Percentiles rank a stretch among this genome's conserved stretches.
phyloP scores from a whole-genome alignment of 176 grass and related monocot genomes.

The Puya raimondii region DNA sequence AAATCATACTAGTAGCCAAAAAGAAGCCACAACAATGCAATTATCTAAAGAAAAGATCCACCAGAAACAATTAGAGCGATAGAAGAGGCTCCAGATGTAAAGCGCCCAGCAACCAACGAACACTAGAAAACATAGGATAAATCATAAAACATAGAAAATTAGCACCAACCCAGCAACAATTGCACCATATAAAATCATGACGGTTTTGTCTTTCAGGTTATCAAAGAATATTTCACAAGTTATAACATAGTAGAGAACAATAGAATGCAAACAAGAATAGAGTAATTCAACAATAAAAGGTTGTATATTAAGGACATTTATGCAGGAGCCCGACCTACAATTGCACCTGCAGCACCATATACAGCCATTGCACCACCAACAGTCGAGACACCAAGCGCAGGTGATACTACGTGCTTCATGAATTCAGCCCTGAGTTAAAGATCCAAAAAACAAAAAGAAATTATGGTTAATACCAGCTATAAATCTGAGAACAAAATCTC shows the following conservation, averaged over 20 bases:
- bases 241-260: too few relatives aligned
- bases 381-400: slow-evolving; percentile 80
- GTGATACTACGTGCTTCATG: too few relatives aligned
- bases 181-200: too few relatives aligned
- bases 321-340: slow-evolving; percentile 48
- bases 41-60: slow-evolving; percentile 65
- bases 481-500: not conserved
- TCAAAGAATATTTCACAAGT: too few relatives aligned
- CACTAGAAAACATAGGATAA: slow-evolving; percentile 34
- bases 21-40: slow-evolving; percentile 81
- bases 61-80: slow-evolving; percentile 63
- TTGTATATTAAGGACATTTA: not conserved
- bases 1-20: slow-evolving; percentile 58
- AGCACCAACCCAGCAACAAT: too few relatives aligned
- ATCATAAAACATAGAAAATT: not conserved
- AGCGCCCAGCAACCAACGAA: slow-evolving; percentile 72
- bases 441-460: too few relatives aligned
- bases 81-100: slow-evolving; percentile 62
- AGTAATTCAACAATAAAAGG: slow-evolving; percentile 5
- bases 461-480: not conserved
- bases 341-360: slow-evolving; percentile 92
- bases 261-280: too few relatives aligned
- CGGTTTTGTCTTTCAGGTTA: too few relatives aligned
- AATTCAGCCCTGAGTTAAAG: too few relatives aligned
- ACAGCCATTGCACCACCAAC: slow-evolving; percentile 95